Percentiles rank a stretch among this genome's conserved stretches.
Evolutionary conservation across 2,329 filamentous ascomycete genomes (phyloP).

Genomic region (Diatrype stigma): DNA sequence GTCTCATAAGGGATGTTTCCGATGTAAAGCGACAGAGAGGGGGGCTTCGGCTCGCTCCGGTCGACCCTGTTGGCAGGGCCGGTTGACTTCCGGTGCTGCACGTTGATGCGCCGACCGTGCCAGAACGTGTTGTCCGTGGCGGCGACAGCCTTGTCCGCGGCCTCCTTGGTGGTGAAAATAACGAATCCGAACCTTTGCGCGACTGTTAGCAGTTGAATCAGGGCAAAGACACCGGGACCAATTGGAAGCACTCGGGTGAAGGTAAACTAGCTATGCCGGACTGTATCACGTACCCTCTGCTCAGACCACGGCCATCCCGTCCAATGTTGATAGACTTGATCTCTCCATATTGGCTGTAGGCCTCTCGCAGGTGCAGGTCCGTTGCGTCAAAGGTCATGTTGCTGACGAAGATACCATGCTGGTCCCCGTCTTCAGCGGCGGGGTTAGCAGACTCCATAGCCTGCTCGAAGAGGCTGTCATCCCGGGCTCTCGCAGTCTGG

Average conservation of each 20-base stretch:
- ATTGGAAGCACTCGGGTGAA: neutral
- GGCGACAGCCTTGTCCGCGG: conserved; percentile 17
- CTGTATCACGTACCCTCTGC: conserved; percentile 27
- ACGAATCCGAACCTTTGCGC: conserved; percentile 26
- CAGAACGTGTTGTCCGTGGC: conserved; percentile 28
- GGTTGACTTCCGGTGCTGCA: conserved; percentile 8
- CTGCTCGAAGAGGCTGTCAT: conserved; percentile 4
- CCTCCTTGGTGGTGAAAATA: conserved; percentile 11
- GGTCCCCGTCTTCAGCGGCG: neutral
- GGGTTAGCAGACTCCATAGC: neutral
- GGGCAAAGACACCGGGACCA: too few species aligned
- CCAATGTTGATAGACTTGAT: conserved; percentile 17
- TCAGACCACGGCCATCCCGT: conserved; percentile 24
- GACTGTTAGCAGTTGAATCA: conserved; percentile 15
- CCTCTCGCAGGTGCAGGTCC: conserved; percentile 53
- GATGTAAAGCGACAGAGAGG: conserved; percentile 69
- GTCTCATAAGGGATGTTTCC: conserved; percentile 86
- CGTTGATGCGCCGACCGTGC: conserved; percentile 29
- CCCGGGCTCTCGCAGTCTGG: conserved; percentile 19
- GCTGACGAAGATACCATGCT: conserved; percentile 58
- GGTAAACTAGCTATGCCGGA: neutral
- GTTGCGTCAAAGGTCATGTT: conserved; percentile 69
- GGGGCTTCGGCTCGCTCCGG: conserved; percentile 22
- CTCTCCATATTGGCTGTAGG: conserved; percentile 46
- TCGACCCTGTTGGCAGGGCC: too few species aligned